These are phyloP conservation scores for Tetrahymena thermophila DNA, from an alignment of 73 alveolate genomes.

Conservation along the genomic window DNA sequence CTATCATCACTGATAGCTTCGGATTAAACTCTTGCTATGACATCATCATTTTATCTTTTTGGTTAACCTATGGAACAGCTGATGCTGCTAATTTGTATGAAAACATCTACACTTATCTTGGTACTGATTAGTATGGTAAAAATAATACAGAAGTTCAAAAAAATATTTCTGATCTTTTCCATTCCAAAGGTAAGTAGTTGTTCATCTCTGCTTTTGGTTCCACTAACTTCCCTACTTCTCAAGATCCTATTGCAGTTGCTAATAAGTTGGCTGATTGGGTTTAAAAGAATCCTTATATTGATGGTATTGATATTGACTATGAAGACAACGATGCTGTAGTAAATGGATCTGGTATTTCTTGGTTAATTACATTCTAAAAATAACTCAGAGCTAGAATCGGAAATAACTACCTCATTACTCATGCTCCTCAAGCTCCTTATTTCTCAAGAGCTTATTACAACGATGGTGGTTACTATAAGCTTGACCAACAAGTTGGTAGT, in stretches of 20 bases:
- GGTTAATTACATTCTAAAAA: not conserved
- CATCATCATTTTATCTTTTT: not conserved
- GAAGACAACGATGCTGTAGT: not conserved
- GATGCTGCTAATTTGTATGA: not conserved
- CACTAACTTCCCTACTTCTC: not conserved
- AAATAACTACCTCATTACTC: not conserved
- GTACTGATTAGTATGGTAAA: not conserved
- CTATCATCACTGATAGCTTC: not conserved
- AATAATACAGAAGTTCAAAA: not conserved
- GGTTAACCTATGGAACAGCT: not conserved
- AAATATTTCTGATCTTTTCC: not conserved
- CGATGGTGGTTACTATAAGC: not conserved
- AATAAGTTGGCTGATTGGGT: not conserved
- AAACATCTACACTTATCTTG: not conserved
- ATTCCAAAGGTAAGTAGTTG: not conserved
- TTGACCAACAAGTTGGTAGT: not conserved
- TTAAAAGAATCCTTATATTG: no score
- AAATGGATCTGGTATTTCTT: not conserved
- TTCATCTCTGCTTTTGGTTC: not conserved
- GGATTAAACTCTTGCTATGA: not conserved
- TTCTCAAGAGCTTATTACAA: not conserved
- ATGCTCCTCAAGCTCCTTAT: not conserved
- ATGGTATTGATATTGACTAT: not conserved
- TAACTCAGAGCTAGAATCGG: not conserved
- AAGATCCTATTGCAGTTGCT: not conserved